Conservation (phyloP, 768 basidiomycete species). For the Flagelloscypha sp. region DNA sequence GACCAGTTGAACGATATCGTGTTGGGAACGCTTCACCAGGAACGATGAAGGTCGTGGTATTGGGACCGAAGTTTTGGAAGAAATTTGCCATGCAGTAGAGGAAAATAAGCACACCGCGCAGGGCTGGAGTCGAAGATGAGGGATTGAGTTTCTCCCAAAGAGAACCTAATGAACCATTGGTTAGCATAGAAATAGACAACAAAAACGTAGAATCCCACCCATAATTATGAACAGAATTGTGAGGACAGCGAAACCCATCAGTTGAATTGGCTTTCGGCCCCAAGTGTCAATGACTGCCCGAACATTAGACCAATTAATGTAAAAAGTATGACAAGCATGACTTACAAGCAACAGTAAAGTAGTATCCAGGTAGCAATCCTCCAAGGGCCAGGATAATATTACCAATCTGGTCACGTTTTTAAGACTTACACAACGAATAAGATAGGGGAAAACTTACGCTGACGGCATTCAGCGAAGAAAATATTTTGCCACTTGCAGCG, state of each 20-base stretch:
- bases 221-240: conserved; percentile 24
- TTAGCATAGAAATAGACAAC: background rate
- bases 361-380: conserved; percentile 33
- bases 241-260: conserved; percentile 28
- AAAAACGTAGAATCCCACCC: conserved; percentile 8
- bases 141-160: conserved; percentile 18
- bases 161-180: conserved; percentile 16
- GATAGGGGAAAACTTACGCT: background rate
- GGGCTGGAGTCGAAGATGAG: conserved; percentile 15
- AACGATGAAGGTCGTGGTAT: conserved; percentile 35
- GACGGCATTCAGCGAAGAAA: background rate
- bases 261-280: conserved; percentile 33
- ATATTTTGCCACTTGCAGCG: background rate
- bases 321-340: too few species aligned
- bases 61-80: conserved; percentile 39
- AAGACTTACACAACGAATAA: conserved; percentile 12
- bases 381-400: conserved; percentile 28
- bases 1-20: conserved; percentile 33
- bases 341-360: conserved; percentile 21
- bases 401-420: conserved; percentile 22
- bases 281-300: conserved; percentile 29
- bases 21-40: conserved; percentile 40
- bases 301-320: too few species aligned
- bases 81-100: conserved; percentile 32
- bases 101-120: conserved; percentile 24